These are phyloP conservation scores for Gynostemma pentaphyllum DNA, from an alignment of 306 rosid species.

Conservation along the genomic window DNA sequence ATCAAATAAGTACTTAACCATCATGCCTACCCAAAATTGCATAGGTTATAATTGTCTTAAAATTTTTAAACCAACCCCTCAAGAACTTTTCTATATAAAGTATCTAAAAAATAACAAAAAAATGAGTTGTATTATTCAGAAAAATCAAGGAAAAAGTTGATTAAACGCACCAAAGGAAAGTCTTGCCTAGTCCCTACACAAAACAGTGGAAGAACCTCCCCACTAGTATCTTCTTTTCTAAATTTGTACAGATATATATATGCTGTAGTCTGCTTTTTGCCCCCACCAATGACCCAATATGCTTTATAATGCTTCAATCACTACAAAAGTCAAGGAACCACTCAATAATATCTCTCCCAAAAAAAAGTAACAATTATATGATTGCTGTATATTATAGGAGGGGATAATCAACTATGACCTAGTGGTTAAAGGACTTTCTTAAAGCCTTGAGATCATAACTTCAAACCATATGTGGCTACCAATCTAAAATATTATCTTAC, in stretches of 20 bases:
- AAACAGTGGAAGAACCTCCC: conserved; percentile 11
- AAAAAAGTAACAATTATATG: conserved; percentile 20
- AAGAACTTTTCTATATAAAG: not conserved
- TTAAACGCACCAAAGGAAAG: conserved; percentile 21
- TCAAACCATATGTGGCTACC: no score
- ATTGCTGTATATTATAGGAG: conserved; percentile 14
- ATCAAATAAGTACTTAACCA: not conserved
- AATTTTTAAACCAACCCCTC: not conserved
- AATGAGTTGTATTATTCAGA: not conserved
- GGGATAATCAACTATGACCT: no score
- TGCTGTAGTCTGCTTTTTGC: conserved; percentile 18
- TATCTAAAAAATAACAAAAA: not conserved
- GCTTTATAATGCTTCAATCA: conserved; percentile 26
- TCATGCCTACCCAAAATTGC: not conserved
- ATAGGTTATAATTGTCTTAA: not conserved
- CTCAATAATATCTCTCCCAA: conserved; percentile 6
- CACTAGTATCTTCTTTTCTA: conserved; percentile 24
- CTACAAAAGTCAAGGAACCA: conserved; percentile 20
- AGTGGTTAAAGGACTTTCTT: no score
- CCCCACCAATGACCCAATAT: conserved; percentile 17
- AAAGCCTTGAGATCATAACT: no score
- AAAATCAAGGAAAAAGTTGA: not conserved
- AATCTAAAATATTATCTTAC: no score
- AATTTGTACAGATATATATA: conserved; percentile 23
- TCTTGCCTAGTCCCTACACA: conserved; percentile 13